These are phyloP conservation scores for Vicia villosa DNA, from an alignment of 306 rosid genomes.

Conservation along the genomic window DNA sequence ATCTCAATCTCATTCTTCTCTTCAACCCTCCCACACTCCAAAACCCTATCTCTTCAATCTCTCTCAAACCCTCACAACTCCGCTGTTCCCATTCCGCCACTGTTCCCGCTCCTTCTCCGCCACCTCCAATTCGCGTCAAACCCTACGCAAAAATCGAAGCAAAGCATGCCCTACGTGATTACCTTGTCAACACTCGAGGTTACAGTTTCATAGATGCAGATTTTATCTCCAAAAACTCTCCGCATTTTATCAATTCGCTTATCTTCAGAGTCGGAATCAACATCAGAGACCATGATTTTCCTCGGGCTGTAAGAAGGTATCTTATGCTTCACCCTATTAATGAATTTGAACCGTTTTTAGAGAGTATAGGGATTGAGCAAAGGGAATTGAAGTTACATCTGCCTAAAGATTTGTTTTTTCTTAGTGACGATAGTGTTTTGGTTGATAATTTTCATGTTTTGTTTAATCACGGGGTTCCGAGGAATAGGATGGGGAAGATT, in stretches of 20 bases:
- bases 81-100: slow-evolving; percentile 21
- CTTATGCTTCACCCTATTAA: slow-evolving; percentile 70
- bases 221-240: slow-evolving; percentile 69
- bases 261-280: slow-evolving; percentile 46
- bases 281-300: slow-evolving; percentile 28
- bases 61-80: slow-evolving; percentile 34
- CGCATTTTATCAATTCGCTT: slow-evolving; percentile 54
- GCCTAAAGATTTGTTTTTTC: slow-evolving; percentile 52
- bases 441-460: slow-evolving; percentile 61
- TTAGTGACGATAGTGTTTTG: slow-evolving; percentile 59
- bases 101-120: slow-evolving; percentile 18
- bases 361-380: slow-evolving; percentile 67
- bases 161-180: slow-evolving; percentile 57
- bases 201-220: slow-evolving; percentile 70
- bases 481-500: slow-evolving; percentile 63
- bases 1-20: slow-evolving; percentile 10
- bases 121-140: slow-evolving; percentile 40
- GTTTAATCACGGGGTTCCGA: slow-evolving; percentile 62
- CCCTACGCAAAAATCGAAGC: slow-evolving; percentile 48
- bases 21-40: slow-evolving; percentile 25
- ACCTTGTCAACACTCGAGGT: slow-evolving; percentile 63
- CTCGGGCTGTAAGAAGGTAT: slow-evolving; percentile 46
- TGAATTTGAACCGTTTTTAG: slow-evolving; percentile 84
- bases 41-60: slow-evolving; percentile 39
- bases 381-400: slow-evolving; percentile 51